Evolutionary conservation across 495 filamentous ascomycete genomes (phyloP), one percentile per base, ranked within the genome.

Genomic region (Penicillium argentinense): DNA sequence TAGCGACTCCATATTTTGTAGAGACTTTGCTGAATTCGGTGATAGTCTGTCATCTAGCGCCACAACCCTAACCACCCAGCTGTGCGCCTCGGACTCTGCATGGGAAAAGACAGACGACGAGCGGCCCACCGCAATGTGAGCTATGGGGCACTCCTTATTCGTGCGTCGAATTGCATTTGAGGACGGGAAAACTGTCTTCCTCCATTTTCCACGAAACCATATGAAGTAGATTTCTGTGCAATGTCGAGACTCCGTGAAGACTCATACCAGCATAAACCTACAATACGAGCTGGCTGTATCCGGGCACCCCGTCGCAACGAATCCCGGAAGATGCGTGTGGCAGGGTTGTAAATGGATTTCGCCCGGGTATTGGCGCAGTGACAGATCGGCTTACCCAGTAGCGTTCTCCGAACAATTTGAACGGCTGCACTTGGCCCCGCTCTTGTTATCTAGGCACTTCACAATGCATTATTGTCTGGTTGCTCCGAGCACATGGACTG

Each of bases 81-180:
- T 43, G 25, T 28, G 38, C 26, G 26, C 30, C 19, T 42, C 29
- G 28, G 25, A 17, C 11, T 39, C 5, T 46, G 42, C 41, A 46
- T 43, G n/a, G 49, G 45, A 19, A 49, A 49, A 34, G 32, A 45
- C 36, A 53, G 51, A 49, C 50, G 43, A 56, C 32, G 38, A 38
- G 24, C 16, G 47, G 50, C 54, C 57, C 54, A 57, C 50, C 39
- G 25, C n/a, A 28, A 22, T 36, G 21, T 41, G 47, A 55, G 32
- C 29, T 52, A 54, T 52, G 30, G 26, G 16, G 11, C 30, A 29
- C 40, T 13, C 45, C 38, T 60, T 18, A 55, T 58, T 61, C 45
- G 54, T 37, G 47, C 45, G 25, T 49, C 32, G 18, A 46, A 43
- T 37, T 13, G 36, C 53, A 43, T 45, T 49, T 53, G 38, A 36